Evolutionary conservation across 1,284 basidiomycete species (phyloP), one percentile per base, ranked within the genome.

Genomic region (Rhodotorula sp.): DNA sequence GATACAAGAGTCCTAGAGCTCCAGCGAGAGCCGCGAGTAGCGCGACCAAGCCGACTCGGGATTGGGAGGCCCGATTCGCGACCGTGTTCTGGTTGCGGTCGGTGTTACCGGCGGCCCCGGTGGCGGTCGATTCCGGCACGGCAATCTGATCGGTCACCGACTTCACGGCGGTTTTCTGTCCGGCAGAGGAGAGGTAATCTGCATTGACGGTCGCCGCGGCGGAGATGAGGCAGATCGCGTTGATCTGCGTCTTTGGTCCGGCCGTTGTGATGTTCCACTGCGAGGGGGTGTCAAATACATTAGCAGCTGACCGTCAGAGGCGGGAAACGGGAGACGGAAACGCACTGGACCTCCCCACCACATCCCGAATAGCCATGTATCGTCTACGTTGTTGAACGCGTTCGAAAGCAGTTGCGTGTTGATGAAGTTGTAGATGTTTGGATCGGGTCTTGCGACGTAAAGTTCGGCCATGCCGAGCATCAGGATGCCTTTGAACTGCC

Each of bases 351-450:
- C 71, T 5, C 64, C 60, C 71, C 71, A 73, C 68, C 68, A 70
- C 61, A 67, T 56, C 6, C 71, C 71, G 48, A 70, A 73, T 14
- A 73, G 21, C 71, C 71, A 73, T 3, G 66, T 55, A 5, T 73
- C 66, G 60, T 73, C 71, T 14, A 73, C 50, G 52, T 73, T 69
- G 63, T 73, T 73, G 59, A 64, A 73, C 18, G 60, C 71, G 62
- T 66, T 69, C 18, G 58, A 59, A 6, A 73, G 63, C 7, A 73
- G 68, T 38, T 73, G 71, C 8, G 71, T 73, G 62, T 73, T 73
- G 71, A 73, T 55, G 16, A 65, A 73, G 48, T 70, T 73, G 71
- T 73, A 73, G 49, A 73, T 70, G 69, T 73, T 70, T n/a, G 54
- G 58, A 55, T 73, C 71, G 6, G 71, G 71, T 6, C 71, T 50